A percentile compares a stretch with the other conserved stretches of the same genome.
Conservation (phyloP, 257 asterid species). For the Cordia subcordata region DNA sequence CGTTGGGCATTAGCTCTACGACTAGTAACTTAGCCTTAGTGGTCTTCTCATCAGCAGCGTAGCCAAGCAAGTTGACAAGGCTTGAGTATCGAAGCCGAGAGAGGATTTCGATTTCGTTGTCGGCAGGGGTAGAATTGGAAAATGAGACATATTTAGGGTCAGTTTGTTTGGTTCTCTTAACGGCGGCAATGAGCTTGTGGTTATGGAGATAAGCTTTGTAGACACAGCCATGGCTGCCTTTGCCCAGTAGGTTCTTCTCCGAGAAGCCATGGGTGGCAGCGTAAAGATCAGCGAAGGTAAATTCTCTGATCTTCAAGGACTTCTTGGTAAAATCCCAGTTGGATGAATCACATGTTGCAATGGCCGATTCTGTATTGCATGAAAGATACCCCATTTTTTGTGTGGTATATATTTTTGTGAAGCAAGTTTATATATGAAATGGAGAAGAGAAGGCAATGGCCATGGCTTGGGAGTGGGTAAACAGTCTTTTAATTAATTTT, state of each 20-base stretch:
- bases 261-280: constrained; percentile 70
- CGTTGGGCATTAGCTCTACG: constrained; percentile 83
- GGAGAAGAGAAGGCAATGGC: constrained; percentile 12
- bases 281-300: constrained; percentile 50
- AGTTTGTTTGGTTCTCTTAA: constrained; percentile 39
- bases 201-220: constrained; percentile 50
- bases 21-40: constrained; percentile 45
- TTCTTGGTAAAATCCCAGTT: constrained; percentile 40
- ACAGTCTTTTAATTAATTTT: constrained; percentile 12
- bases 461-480: constrained; percentile 31
- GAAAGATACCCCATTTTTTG: constrained; percentile 61
- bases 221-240: constrained; percentile 77
- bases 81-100: constrained; percentile 55
- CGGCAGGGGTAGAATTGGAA: constrained; percentile 26
- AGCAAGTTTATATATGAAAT: not conserved
- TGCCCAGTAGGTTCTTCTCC: constrained; percentile 57
- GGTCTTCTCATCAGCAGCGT: constrained; percentile 26
- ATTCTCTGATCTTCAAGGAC: constrained; percentile 29
- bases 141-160: not conserved
- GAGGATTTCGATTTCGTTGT: constrained; percentile 68
- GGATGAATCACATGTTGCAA: constrained; percentile 60
- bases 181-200: constrained; percentile 50
- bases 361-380: constrained; percentile 63
- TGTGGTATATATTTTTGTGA: not conserved
- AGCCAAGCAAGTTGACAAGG: constrained; percentile 68